These are phyloP conservation scores for Cymodocea nodosa DNA, from an alignment of 116 monocot genomes.

Conservation along the genomic window DNA sequence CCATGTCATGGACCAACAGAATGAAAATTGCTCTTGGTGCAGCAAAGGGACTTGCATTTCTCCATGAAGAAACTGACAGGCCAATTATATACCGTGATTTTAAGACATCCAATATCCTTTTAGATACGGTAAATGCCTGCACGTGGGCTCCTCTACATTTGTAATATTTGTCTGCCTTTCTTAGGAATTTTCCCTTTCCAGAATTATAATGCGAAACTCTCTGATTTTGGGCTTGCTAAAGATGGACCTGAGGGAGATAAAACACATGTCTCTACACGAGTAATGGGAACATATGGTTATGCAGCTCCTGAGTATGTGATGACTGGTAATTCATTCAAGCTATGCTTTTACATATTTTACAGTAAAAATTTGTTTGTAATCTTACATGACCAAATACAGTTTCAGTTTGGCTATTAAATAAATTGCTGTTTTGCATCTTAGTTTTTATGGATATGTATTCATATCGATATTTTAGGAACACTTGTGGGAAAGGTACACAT, in stretches of 20 bases:
- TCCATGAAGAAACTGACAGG: constrained; percentile 53
- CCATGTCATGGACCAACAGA: constrained; percentile 47
- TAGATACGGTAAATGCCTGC: constrained; percentile 37
- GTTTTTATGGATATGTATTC: neutral
- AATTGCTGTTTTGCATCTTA: neutral
- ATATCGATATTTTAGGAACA: neutral
- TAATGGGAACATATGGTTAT: constrained; percentile 93
- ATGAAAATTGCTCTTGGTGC: constrained; percentile 30
- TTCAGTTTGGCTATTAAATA: too few relatives aligned
- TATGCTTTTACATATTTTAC: too few relatives aligned
- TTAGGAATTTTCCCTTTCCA: constrained; percentile 19
- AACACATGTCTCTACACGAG: constrained; percentile 82
- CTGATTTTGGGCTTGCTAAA: constrained; percentile 92
- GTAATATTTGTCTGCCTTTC: neutral
- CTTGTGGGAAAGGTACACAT: neutral
- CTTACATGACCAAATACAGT: too few relatives aligned
- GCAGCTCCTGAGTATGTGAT: constrained; percentile 29
- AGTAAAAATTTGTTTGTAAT: neutral
- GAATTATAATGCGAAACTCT: constrained; percentile 91
- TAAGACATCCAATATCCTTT: constrained; percentile 61
- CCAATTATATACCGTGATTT: constrained; percentile 78
- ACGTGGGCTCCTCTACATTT: neutral
- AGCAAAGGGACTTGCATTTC: too few relatives aligned
- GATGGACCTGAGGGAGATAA: constrained; percentile 88
- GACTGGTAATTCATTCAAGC: constrained; percentile 45